A percentile compares a stretch with the other conserved stretches of the same genome.
These are phyloP conservation scores for Colletotrichum spaethianum DNA, from an alignment of 2,329 filamentous ascomycete species.

Conservation along the genomic window DNA sequence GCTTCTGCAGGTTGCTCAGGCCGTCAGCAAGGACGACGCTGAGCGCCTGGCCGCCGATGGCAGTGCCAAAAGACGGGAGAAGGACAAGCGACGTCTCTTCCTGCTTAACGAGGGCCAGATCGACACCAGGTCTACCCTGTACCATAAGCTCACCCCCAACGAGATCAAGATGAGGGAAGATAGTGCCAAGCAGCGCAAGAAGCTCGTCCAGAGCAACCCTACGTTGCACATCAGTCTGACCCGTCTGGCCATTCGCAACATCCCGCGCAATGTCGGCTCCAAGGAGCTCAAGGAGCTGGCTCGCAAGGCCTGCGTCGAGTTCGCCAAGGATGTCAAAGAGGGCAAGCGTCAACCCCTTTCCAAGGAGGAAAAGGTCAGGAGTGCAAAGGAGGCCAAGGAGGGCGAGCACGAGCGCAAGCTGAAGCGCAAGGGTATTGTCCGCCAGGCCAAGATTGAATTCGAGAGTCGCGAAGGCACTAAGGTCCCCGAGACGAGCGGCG, in stretches of 20 bases:
- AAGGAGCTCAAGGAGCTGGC: conserved; percentile 94
- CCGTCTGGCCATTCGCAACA: conserved; percentile 90
- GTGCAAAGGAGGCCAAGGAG: conserved; percentile 83
- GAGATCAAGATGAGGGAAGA: conserved; percentile 92
- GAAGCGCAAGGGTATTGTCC: conserved; percentile 89
- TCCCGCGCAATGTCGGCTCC: conserved; percentile 85
- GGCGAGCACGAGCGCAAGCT: conserved; percentile 84
- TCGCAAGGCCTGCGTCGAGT: conserved; percentile 92
- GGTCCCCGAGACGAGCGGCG: conserved; percentile 81
- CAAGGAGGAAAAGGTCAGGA: conserved; percentile 89
- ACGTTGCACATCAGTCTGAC: conserved; percentile 90
- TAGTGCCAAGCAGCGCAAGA: conserved; percentile 88
- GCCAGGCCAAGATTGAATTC: conserved; percentile 95
- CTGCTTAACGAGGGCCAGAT: conserved; percentile 91
- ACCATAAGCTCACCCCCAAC: conserved; percentile 79
- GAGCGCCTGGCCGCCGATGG: conserved; percentile 80
- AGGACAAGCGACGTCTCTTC: conserved; percentile 92
- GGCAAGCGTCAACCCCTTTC: conserved; percentile 83
- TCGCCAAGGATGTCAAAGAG: conserved; percentile 89
- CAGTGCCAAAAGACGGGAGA: conserved; percentile 75
- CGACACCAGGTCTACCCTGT: conserved; percentile 81
- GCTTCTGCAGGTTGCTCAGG: conserved; percentile 85
- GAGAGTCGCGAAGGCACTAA: conserved; percentile 90
- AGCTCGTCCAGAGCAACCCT: conserved; percentile 91
- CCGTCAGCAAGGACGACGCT: conserved; percentile 88